phyloP scores from a whole-genome alignment of 1,284 basidiomycete species.

The Gymnopus androsaceus region DNA sequence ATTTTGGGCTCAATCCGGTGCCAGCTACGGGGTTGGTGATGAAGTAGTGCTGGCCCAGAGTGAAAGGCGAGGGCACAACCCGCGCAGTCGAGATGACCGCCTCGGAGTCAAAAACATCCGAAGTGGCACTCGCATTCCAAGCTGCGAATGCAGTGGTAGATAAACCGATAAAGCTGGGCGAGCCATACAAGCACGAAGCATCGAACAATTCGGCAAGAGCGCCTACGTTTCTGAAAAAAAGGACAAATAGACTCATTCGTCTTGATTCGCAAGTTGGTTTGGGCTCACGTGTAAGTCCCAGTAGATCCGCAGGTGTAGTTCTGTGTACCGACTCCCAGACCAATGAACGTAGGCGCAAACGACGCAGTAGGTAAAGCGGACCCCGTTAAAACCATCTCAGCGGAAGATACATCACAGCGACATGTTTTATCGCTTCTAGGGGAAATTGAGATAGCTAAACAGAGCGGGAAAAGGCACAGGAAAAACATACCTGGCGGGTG shows the following conservation, averaged over 20 bases:
- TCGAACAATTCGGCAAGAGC: conserved; percentile 63
- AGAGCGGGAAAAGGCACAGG: too few species aligned
- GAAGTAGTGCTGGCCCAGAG: conserved; percentile 62
- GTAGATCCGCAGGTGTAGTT: conserved; percentile 48
- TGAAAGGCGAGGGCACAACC: conserved; percentile 26
- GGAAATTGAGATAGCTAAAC: too few species aligned
- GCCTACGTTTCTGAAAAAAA: conserved; percentile 33
- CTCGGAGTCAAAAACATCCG: conserved; percentile 32
- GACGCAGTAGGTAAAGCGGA: conserved; percentile 36
- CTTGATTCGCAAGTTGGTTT: background rate
- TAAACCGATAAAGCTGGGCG: conserved; percentile 39
- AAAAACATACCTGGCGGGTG: too few species aligned
- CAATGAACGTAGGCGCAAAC: conserved; percentile 40
- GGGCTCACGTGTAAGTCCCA: conserved; percentile 41
- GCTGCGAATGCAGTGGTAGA: conserved; percentile 42
- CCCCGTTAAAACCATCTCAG: conserved; percentile 12
- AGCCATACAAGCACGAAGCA: conserved; percentile 51
- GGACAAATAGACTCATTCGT: background rate
- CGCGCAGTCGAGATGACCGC: conserved; percentile 38
- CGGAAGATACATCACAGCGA: conserved; percentile 13
- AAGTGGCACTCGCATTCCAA: conserved; percentile 37
- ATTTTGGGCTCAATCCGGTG: conserved; percentile 51
- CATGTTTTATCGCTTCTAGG: too few species aligned
- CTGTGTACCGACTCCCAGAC: conserved; percentile 49
- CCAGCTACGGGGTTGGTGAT: conserved; percentile 45